Base-by-base conservation (phyloP, 371 early-diverging fungal genomes). In the Pancytospora epiphaga region DNA sequence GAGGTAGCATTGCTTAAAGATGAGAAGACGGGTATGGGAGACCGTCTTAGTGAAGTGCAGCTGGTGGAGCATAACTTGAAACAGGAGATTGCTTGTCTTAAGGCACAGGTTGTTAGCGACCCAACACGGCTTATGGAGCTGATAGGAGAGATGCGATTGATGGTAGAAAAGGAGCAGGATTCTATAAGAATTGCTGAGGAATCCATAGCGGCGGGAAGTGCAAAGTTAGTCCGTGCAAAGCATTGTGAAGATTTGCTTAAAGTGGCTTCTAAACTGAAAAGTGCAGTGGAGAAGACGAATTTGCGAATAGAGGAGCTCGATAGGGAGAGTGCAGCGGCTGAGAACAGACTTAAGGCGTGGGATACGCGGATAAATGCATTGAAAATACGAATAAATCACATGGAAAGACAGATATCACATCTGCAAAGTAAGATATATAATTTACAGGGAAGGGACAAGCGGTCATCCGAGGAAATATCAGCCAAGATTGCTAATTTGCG, bases 51-150 rank as follows among this genome's bases (percentile, higher is more conserved):
- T 38, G 66, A 70, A 3, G n/a, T 57, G n/a, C 60, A 72, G 50
- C 37, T 78, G 47, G 39, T 78, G 25, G 33, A 58, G 25, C 47
- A 73, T 18, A 72, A 72, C 58, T 25, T 72, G 12, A 72, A 54
- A 62, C 57, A 72, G 49, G 78, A 78, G 25, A 74, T 78, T 38
- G 61, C 63, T 19, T 54, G 62, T 37, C 51, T 78, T 25, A 71
- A 66, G 38, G 71, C 74, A 27, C 75, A 75, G 66, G 56, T 78
- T 25, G 75, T 78, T 6, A 65, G 61, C 57, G 74, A 78, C 62
- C 78, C 78, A 22, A 56, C 50, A 12, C 69, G 74, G 39, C 56
- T 78, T 37, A 34, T 78, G 34, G 62, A 51, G 15, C 52, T 78
- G n/a, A 39, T 78, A 27, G 62, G 74, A 43, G 78, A 78, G 60